Base-by-base conservation (phyloP, 139 green algal species). In the Monoraphidium neglectum region DNA sequence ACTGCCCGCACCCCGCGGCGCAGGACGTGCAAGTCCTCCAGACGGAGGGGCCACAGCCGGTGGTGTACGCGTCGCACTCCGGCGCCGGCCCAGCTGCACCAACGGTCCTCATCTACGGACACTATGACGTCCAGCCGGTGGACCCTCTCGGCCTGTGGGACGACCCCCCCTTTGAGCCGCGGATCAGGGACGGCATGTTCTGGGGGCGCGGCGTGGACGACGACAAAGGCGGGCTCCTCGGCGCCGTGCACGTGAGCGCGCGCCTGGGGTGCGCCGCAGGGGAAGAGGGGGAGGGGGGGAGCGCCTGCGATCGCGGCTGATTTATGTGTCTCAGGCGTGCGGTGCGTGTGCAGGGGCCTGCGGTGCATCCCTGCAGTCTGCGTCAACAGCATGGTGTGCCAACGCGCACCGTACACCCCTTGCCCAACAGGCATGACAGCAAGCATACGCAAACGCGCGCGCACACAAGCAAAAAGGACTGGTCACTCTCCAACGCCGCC, bases 91-190 rank as follows among this genome's bases (percentile, higher is more conserved):
- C 56, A 18, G 74, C 56, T 2, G 28, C 67, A 33, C 89, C 86
- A 16, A 95, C 90, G 3, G 79, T 89, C 0, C 82, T 96, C 21
- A 83, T 96, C 26, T 95, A 95, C 66, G 91, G 87, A 0, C 91
- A 95, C 77, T 95, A 90, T 46, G 90, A 95, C 67, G 90, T 95
- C 5, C 90, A 91, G 65, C 87, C 87, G 28, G 88, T 87, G 1
- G 88, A 95, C 68, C 87, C 88, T 0, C 30, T 91, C 2, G 76
- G 89, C 0, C 65, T 84, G 36, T 95, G 91, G 90, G 62, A 54
- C 3, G 67, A 30, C 15, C 75, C 72, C 13, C 90, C 87, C 18
- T 94, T 93, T 47, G 60, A 86, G 54, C 72, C 83, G 1, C 33
- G 51, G 1, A 26, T 83, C 6, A 78, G 57, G n/a, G 56, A 77